Base-by-base conservation (phyloP, 148 eudicot species). In the Rhododendron simsii region DNA sequence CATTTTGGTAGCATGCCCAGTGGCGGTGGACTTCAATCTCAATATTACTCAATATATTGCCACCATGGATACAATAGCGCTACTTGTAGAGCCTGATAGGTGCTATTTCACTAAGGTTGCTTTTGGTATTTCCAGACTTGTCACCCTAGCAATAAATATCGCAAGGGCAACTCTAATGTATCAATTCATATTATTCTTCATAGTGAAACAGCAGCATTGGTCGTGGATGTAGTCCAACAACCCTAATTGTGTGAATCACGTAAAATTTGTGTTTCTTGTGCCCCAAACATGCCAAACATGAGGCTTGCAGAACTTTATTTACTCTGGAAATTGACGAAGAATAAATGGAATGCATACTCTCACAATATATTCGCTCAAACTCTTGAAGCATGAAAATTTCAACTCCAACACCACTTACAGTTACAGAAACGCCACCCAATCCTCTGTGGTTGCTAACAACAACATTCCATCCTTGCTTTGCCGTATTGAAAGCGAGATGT, bases 361-460 rank as follows among this genome's bases (percentile, higher is more conserved):
- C 71, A 81, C 67, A 15, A 44, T 21, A 35, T 5, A 41, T 21
- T 7, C 55, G 37, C 76, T 71, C 39, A 71, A 69, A 30, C 18
- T 69, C 75, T 12, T 28, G 12, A 11, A 69, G 75, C 39, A 69
- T 13, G 75, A 85, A 65, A 21, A 35, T 63, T 1, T 82, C 65
- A 82, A 61, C 75, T 80, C 51, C 15, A 13, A 30, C 76, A 73
- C 55, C 28, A 93, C 98, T 95, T 86, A 96, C 99, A 81, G 98
- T 96, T 86, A 95, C 89, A 79, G 98, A 91, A 76, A 96, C 90
- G 50, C 98, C 99, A 30, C 98, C 99, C 83, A 95, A 91, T 77
- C 99, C 99, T 85, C 99, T 93, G 91, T 96, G 98, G 88, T 96
- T 96, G 93, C 94, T 73, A 81, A 94, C 92, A 45, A 96, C 96